Evolutionary conservation across 805 yeast species (phyloP), one percentile per base, ranked within the genome.

Genomic region (Kluyveromyces nonfermentans): DNA sequence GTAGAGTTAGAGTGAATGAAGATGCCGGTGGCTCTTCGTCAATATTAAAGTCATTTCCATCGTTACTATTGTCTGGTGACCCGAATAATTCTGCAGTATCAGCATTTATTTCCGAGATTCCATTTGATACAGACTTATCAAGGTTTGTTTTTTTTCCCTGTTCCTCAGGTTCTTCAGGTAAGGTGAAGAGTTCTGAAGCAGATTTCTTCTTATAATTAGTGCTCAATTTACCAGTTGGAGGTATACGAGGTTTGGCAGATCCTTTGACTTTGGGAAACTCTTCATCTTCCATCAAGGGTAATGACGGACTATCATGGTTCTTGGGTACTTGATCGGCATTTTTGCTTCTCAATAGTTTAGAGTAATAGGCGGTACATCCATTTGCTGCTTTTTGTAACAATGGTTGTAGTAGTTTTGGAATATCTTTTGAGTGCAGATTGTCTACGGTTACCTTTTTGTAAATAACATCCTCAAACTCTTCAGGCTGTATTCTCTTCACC

Each of bases 201-300:
- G 73, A 56, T 53, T 76, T 82, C 64, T 81, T 86, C 66, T 81
- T 86, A 64, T 86, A 87, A 5, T 76, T 64, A 1, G 77, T 73
- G 4, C 83, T 64, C 32, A 89, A 84, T 62, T 83, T 87, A 32
- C 96, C 96, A 25, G 86, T 84, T 6, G 96, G 96, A 10, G 97
- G 96, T 41, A 93, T 67, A 55, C 88, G 81, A 1, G 95, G 82
- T 51, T 89, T 72, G 22, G 73, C 72, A 48, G 80, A 80, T 14
- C 59, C 54, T 45, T 89, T 72, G 52, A 80, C 85, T 55, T 85
- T 87, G 0, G 95, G 88, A 52, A 86, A 70, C 44, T 84, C 89
- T 15, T 85, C 96, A 55, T 89, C 96, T 57, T 88, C 96, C 40
- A 83, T 64, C 10, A 84, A 60, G 3, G 66, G 63, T n/a, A 78